Evolutionary conservation across 2,329 filamentous ascomycete species (phyloP).

Genomic region (Diaporthe humulicola): DNA sequence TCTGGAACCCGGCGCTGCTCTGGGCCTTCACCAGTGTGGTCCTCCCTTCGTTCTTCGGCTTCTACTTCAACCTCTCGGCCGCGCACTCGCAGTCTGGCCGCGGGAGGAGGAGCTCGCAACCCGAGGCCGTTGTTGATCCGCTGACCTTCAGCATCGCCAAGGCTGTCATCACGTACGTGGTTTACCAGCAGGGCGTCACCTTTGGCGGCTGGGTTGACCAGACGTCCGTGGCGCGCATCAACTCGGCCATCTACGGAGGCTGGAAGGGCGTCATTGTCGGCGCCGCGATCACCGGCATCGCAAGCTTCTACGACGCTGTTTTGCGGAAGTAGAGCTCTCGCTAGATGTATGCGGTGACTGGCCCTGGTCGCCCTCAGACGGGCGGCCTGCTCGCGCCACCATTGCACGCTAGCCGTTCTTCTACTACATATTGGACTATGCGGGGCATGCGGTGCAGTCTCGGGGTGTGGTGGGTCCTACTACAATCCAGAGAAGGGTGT

Average conservation of each 20-base stretch:
- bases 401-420: not conserved
- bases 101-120: constrained; percentile 56
- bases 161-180: constrained; percentile 83
- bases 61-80: constrained; percentile 89
- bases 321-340: constrained; percentile 70
- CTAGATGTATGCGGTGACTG: not conserved
- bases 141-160: constrained; percentile 92
- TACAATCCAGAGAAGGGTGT: constrained; percentile 30
- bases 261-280: constrained; percentile 79
- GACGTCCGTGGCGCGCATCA: constrained; percentile 72
- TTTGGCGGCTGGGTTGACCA: constrained; percentile 73
- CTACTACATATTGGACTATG: not conserved
- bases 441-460: constrained; percentile 13
- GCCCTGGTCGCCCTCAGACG: not conserved
- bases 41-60: constrained; percentile 79
- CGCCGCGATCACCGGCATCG: constrained; percentile 74
- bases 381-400: not conserved
- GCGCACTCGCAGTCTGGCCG: constrained; percentile 58
- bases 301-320: constrained; percentile 83
- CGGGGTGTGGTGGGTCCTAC: not conserved
- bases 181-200: constrained; percentile 78
- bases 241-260: constrained; percentile 77
- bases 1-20: constrained; percentile 85
- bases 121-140: constrained; percentile 80
- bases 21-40: constrained; percentile 82